Base-by-base conservation (phyloP, 305 asterid species). In the Withania somnifera region DNA sequence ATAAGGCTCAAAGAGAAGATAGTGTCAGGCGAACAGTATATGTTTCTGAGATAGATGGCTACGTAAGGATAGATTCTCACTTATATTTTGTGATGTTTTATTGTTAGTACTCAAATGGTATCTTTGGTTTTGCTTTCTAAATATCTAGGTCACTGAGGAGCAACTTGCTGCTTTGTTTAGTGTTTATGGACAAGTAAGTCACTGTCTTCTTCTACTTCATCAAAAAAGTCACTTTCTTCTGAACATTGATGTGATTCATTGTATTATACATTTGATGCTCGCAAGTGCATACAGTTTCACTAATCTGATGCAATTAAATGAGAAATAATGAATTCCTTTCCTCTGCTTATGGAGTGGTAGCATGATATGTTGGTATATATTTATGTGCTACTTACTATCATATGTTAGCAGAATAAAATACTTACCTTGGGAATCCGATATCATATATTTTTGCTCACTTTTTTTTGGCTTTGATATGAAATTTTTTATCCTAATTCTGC, bases 11-110 rank as follows among this genome's bases (percentile, higher is more conserved):
- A 87, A 93, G 98, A 88, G 98, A 96, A 83, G 97, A 93, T 88
- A 93, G 95, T 81, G 90, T 96, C 75, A 91, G 95, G 88, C 91
- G 99, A 84, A 96, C 99, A 78, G 98, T 96, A 79, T 96, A 96
- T 86, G 99, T 96, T 60, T 90, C 98, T 28, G 99, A 93, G 85
- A 90, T 96, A 79, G 98, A 91, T 86, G 93, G 89, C 83, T 91
- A 87, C 84, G 99, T 93, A 86, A 89, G 95, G 52, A 60, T 78
- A 52, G 77, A 56, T 45, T 20, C 32, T 67, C 30, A 79, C 54
- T 47, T 14, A 79, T 17, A 50, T 77, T 1, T 50, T 81, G 28
- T 73, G n/a, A 80, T 40, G 14, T 22, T 73, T 53, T 32, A 45
- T 52, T 68, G 4, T 68, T 85, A 63, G 47, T 84, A 4, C 84